Conservation (phyloP, 768 basidiomycete genomes). For the Phanerochaete sordida region DNA sequence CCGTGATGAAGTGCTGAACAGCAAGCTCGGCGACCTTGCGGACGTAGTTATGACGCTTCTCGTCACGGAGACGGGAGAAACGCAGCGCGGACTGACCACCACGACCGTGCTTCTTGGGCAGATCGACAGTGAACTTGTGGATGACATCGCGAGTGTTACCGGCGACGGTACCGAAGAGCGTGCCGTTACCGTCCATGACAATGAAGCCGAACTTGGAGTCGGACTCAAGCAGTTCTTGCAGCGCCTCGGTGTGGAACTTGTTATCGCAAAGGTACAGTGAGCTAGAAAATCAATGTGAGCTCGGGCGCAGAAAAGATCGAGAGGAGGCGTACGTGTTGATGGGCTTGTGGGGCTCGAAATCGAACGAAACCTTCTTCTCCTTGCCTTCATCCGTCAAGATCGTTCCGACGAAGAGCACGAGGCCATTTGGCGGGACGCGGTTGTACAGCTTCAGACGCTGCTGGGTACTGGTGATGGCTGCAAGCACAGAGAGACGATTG, state of each 20-base stretch:
- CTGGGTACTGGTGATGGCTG: constrained; percentile 97
- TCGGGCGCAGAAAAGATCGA: background rate
- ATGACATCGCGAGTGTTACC: constrained; percentile 97
- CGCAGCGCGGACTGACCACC: constrained; percentile 99
- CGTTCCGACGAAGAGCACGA: constrained; percentile 97
- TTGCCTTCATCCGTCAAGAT: constrained; percentile 98
- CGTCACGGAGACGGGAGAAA: constrained; percentile 99
- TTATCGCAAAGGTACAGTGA: constrained; percentile 99
- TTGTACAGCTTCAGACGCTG: constrained; percentile 96
- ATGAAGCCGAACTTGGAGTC: constrained; percentile 99
- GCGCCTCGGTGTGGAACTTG: constrained; percentile 98
- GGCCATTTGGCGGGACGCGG: constrained; percentile 93
- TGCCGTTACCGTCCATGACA: constrained; percentile 99
- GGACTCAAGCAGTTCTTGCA: constrained; percentile 94
- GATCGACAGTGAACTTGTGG: constrained; percentile 98
- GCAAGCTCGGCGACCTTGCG: constrained; percentile 97
- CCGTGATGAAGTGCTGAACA: constrained; percentile 96
- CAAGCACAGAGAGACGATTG: constrained; percentile 94
- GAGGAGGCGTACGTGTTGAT: constrained; percentile 83
- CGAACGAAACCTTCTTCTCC: constrained; percentile 98
- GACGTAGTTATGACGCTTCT: constrained; percentile 99
- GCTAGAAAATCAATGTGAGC: constrained; percentile 35
- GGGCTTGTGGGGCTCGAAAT: constrained; percentile 98
- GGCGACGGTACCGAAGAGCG: constrained; percentile 91
- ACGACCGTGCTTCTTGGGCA: constrained; percentile 99